phyloP scores from a whole-genome alignment of 148 eudicot species.

The Diospyros kaki region DNA sequence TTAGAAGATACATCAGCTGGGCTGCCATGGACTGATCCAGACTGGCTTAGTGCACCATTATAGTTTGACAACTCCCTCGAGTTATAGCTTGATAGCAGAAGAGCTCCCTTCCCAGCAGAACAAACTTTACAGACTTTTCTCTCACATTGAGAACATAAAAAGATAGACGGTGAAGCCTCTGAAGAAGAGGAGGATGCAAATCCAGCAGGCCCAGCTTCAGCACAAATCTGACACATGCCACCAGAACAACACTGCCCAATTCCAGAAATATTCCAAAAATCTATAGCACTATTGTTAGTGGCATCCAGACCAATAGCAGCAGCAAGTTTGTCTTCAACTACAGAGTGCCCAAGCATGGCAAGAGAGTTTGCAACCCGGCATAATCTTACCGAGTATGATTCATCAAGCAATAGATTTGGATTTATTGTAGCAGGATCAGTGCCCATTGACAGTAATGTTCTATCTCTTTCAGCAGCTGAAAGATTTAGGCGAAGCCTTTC shows the following conservation, averaged over 20 bases:
- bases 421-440: constrained; percentile 86
- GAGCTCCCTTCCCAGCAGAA: constrained; percentile 93
- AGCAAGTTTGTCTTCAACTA: constrained; percentile 72
- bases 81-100: constrained; percentile 50
- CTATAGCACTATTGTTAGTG: constrained; percentile 33
- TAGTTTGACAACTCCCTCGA: constrained; percentile 44
- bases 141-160: constrained; percentile 65
- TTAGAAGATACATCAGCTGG: constrained; percentile 47
- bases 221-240: constrained; percentile 78
- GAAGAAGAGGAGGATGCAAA: constrained; percentile 27
- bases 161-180: constrained; percentile 33
- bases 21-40: constrained; percentile 54
- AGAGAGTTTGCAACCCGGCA: constrained; percentile 71
- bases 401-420: constrained; percentile 83
- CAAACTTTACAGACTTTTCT: constrained; percentile 80
- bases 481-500: constrained; percentile 73
- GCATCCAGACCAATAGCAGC: constrained; percentile 73
- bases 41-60: constrained; percentile 45
- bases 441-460: constrained; percentile 80
- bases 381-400: constrained; percentile 52
- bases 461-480: constrained; percentile 93
- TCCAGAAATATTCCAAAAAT: constrained; percentile 81
- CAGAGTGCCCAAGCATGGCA: constrained; percentile 80
- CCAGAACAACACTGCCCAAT: constrained; percentile 73
- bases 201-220: constrained; percentile 36